phyloP scores from a whole-genome alignment of 1,284 basidiomycete genomes.

The Cryptococcus wingfieldii region DNA sequence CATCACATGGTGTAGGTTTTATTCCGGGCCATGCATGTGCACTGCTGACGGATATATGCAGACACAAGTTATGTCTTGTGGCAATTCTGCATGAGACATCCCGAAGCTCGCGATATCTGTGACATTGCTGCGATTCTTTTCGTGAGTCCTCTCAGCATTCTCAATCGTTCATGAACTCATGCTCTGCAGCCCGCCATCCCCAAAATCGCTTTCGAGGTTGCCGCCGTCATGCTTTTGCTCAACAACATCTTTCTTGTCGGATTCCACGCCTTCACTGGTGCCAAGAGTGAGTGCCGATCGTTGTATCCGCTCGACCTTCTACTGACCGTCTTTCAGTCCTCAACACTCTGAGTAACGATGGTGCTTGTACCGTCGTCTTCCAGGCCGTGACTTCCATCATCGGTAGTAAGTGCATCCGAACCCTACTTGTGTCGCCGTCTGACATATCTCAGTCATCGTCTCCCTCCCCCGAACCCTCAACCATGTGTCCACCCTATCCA shows the following conservation, averaged over 20 bases:
- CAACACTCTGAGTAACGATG: constrained; percentile 60
- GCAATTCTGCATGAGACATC: constrained; percentile 59
- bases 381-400: constrained; percentile 52
- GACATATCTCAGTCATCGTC: constrained; percentile 50
- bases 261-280: constrained; percentile 48
- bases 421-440: not conserved
- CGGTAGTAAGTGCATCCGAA: constrained; percentile 26
- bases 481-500: constrained; percentile 51
- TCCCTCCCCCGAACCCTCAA: constrained; percentile 57
- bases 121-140: constrained; percentile 59
- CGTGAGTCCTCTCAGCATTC: constrained; percentile 8
- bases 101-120: constrained; percentile 60
- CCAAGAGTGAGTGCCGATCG: constrained; percentile 21
- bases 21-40: not conserved
- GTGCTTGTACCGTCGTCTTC: constrained; percentile 58
- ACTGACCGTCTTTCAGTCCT: constrained; percentile 37
- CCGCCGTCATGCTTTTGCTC: constrained; percentile 35
- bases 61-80: constrained; percentile 43
- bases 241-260: constrained; percentile 46
- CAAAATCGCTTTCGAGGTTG: constrained; percentile 36
- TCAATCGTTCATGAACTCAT: not conserved
- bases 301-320: not conserved
- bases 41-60: constrained; percentile 7
- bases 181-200: constrained; percentile 15
- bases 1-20: constrained; percentile 36